Percentiles rank a stretch among this genome's conserved stretches.
phyloP scores from a whole-genome alignment of 2,329 filamentous ascomycete genomes.

The Exserohilum turcica region DNA sequence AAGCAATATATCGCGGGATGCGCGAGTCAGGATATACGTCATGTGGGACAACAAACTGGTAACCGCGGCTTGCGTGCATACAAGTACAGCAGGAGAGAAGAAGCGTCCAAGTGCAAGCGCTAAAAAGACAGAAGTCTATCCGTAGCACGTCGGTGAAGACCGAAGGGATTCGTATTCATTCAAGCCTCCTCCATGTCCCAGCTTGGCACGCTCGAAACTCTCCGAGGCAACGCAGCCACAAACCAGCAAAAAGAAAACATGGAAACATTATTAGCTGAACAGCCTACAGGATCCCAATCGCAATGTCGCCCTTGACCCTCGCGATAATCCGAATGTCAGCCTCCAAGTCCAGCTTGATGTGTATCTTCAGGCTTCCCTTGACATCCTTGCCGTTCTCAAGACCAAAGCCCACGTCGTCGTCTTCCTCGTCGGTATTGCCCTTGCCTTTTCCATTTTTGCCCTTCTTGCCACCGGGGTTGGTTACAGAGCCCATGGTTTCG shows the following conservation, averaged over 20 bases:
- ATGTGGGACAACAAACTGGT: too few species aligned
- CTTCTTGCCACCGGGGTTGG: not conserved
- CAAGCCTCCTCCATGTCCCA: not conserved
- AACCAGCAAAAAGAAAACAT: not conserved
- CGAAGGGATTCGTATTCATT: too few species aligned
- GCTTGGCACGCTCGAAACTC: not conserved
- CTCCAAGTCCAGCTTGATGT: conserved; percentile 31
- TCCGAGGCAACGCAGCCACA: not conserved
- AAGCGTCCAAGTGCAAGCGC: too few species aligned
- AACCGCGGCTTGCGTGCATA: too few species aligned
- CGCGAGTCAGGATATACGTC: too few species aligned
- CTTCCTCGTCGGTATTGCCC: conserved; percentile 3
- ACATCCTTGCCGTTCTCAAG: conserved; percentile 29
- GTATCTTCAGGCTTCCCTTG: conserved; percentile 30
- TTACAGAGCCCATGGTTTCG: conserved; percentile 13
- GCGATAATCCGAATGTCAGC: conserved; percentile 29
- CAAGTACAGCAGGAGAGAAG: too few species aligned
- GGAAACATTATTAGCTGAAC: not conserved
- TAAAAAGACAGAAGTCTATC: too few species aligned
- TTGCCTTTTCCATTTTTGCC: conserved; percentile 3
- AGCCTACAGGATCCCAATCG: conserved; percentile 27
- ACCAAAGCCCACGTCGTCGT: conserved; percentile 26
- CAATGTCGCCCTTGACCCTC: conserved; percentile 29
- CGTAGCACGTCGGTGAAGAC: too few species aligned
- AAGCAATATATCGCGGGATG: too few species aligned